A percentile compares a stretch with the other conserved stretches of the same genome.
phyloP scores from a whole-genome alignment of 108 stramenopile genomes.

The Pseudonitzschia pungens region DNA sequence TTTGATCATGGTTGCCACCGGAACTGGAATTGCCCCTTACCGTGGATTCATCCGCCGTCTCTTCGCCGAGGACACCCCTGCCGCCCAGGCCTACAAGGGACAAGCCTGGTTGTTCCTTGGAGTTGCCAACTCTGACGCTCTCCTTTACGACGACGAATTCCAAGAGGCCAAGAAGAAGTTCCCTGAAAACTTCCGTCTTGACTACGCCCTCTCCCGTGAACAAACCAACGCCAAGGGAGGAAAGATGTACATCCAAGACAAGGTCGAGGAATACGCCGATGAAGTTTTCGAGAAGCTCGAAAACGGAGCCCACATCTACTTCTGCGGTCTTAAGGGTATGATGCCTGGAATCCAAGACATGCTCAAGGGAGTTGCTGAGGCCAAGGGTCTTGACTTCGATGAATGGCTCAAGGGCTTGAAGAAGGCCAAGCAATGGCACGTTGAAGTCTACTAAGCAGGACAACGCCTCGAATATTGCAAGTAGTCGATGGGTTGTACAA shows the following conservation, averaged over 20 bases:
- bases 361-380: conserved; percentile 82
- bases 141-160: conserved; percentile 96
- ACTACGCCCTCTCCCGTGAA: conserved; percentile 97
- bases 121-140: conserved; percentile 92
- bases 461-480: background rate
- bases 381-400: conserved; percentile 87
- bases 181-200: conserved; percentile 93
- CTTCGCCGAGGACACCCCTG: conserved; percentile 91
- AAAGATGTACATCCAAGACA: conserved; percentile 99
- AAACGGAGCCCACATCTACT: conserved; percentile 95
- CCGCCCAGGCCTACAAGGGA: conserved; percentile 89
- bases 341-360: conserved; percentile 97
- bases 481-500: background rate
- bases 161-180: conserved; percentile 78
- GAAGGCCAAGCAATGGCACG: conserved; percentile 89
- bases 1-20: conserved; percentile 98
- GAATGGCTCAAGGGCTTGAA: conserved; percentile 88
- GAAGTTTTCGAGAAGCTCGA: conserved; percentile 90
- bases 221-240: conserved; percentile 91
- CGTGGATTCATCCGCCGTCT: conserved; percentile 96
- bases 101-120: conserved; percentile 97
- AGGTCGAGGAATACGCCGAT: conserved; percentile 95
- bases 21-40: conserved; percentile 97
- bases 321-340: conserved; percentile 98
- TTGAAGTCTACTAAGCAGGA: conserved; percentile 77